These are phyloP conservation scores for Debaryomyces robertsiae DNA, from an alignment of 1,139 yeast genomes.

Conservation along the genomic window DNA sequence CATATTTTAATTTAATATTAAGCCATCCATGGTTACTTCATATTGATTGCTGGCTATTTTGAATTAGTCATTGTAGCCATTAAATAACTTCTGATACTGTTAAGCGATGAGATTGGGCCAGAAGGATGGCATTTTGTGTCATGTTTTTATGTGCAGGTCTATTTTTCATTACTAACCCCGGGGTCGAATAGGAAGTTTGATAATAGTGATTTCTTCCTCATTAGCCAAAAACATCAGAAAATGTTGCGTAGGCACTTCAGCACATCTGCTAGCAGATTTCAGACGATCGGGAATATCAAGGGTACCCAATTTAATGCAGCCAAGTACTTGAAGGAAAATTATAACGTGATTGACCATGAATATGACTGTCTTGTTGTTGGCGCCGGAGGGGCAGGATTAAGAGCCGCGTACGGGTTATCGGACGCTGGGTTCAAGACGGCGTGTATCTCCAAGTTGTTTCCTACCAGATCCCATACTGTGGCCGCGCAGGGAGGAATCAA, in stretches of 20 bases:
- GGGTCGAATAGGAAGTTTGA: not conserved
- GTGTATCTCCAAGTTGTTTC: slow-evolving; percentile 94
- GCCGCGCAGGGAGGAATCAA: slow-evolving; percentile 99
- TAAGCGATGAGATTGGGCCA: no score
- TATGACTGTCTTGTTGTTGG: slow-evolving; percentile 98
- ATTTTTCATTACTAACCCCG: slow-evolving; percentile 6
- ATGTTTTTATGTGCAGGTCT: slow-evolving; percentile 2
- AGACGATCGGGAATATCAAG: slow-evolving; percentile 32
- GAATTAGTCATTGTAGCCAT: no score
- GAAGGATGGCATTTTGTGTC: no score
- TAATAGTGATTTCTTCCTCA: not conserved
- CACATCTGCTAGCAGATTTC: slow-evolving; percentile 23
- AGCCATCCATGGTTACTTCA: no score
- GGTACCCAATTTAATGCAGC: slow-evolving; percentile 55
- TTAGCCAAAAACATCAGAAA: slow-evolving; percentile 7
- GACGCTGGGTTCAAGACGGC: slow-evolving; percentile 98
- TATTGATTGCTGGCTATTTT: no score
- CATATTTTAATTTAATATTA: not conserved
- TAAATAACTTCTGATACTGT: no score
- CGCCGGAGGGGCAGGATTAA: slow-evolving; percentile 98
- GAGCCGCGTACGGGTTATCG: slow-evolving; percentile 98
- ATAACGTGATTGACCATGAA: slow-evolving; percentile 94
- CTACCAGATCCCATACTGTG: slow-evolving; percentile 97
- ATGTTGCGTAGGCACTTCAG: slow-evolving; percentile 25
- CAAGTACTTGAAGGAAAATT: slow-evolving; percentile 66